phyloP scores from a whole-genome alignment of 1,139 yeast species.

The Sugiyamaella xylanicola region DNA sequence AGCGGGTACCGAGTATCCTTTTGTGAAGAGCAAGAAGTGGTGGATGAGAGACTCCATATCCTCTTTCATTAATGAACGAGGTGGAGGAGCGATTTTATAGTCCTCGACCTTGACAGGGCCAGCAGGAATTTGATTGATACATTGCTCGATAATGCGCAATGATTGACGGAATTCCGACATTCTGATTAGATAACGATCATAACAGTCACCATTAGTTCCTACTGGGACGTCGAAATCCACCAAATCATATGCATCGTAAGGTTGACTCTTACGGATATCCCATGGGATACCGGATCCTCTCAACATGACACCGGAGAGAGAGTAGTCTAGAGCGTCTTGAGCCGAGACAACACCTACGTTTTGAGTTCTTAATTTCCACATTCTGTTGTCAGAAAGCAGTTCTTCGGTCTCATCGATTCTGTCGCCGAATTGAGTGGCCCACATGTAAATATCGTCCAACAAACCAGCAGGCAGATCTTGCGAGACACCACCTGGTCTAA shows the following conservation, averaged over 20 bases:
- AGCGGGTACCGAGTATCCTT: conserved; percentile 86
- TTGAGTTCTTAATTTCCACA: conserved; percentile 87
- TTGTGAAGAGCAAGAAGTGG: conserved; percentile 83
- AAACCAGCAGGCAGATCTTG: conserved; percentile 87
- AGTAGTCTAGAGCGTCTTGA: conserved; percentile 82
- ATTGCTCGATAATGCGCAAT: conserved; percentile 83
- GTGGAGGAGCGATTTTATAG: conserved; percentile 81
- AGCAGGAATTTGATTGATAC: conserved; percentile 88
- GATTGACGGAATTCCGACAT: conserved; percentile 94
- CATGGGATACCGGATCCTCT: conserved; percentile 90
- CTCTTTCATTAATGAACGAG: conserved; percentile 80
- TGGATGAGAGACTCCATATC: conserved; percentile 93
- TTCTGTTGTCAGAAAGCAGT: conserved; percentile 85
- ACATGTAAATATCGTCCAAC: conserved; percentile 88
- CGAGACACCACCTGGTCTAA: conserved; percentile 91
- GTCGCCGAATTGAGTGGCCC: conserved; percentile 96
- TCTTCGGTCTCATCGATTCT: conserved; percentile 90
- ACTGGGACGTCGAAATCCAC: conserved; percentile 89
- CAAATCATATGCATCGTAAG: conserved; percentile 85
- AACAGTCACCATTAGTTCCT: conserved; percentile 87
- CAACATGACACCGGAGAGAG: conserved; percentile 84
- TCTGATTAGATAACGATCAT: conserved; percentile 83
- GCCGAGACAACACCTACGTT: conserved; percentile 82
- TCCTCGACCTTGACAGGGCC: conserved; percentile 94
- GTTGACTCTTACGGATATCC: conserved; percentile 84